Conservation (phyloP, 768 basidiomycete species). For the Trametes villosa region DNA sequence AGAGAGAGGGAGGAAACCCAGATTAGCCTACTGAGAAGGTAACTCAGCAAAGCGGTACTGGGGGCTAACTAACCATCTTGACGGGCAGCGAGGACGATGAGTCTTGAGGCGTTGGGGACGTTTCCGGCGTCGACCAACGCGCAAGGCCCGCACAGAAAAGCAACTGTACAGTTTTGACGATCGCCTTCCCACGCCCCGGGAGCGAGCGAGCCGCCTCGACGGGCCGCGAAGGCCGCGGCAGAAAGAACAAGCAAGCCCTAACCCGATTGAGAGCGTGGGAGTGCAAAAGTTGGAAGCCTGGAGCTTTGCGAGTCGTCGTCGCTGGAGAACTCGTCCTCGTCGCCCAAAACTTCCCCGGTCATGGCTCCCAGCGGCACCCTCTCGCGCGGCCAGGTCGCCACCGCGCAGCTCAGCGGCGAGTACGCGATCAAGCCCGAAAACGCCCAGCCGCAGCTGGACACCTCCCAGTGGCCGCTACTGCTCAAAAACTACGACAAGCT, state of each 20-base stretch:
- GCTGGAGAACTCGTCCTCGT: not conserved
- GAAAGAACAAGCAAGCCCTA: conserved; percentile 10
- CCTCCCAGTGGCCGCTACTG: conserved; percentile 96
- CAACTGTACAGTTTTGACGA: conserved; percentile 57
- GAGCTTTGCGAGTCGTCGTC: not conserved
- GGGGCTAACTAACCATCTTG: conserved; percentile 71
- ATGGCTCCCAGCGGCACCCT: conserved; percentile 54
- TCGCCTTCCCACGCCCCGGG: conserved; percentile 27
- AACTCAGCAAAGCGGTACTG: conserved; percentile 86
- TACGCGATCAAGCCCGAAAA: conserved; percentile 83
- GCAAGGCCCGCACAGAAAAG: conserved; percentile 16
- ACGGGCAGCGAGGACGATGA: conserved; percentile 26
- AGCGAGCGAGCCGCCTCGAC: not conserved
- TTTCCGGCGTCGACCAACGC: conserved; percentile 13
- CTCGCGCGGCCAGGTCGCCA: conserved; percentile 69
- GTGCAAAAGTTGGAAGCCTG: conserved; percentile 14
- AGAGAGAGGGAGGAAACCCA: conserved; percentile 39
- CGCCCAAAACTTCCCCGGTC: conserved; percentile 12
- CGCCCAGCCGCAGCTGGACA: conserved; percentile 78
- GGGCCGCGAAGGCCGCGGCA: not conserved
- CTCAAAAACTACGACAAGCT: conserved; percentile 99
- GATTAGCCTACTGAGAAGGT: conserved; percentile 90
- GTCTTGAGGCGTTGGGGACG: conserved; percentile 33
- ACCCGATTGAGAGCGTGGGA: conserved; percentile 14
- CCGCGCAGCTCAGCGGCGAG: conserved; percentile 75